Conservation (phyloP, 2,329 filamentous ascomycete genomes). For the Ascochyta clinopodiicola region DNA sequence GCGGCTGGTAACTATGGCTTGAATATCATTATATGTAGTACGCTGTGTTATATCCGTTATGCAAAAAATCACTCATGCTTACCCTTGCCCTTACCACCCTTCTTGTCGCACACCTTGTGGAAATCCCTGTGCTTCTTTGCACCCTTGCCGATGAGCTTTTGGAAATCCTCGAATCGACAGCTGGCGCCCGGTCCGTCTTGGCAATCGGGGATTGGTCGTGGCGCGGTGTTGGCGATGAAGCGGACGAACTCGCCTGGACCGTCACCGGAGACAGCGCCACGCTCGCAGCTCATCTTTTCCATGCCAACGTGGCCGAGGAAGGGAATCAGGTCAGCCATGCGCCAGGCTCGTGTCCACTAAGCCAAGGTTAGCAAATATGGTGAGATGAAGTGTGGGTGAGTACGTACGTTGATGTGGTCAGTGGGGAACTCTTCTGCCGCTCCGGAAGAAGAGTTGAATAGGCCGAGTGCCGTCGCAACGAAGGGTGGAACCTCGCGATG, state of each 20-base stretch:
- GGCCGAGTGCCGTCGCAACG: conserved; percentile 68
- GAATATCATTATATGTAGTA: too few relatives aligned
- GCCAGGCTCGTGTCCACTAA: conserved; percentile 65
- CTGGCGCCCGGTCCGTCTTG: conserved; percentile 58
- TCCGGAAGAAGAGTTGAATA: conserved; percentile 72
- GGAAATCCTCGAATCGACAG: conserved; percentile 55
- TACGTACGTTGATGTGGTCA: conserved; percentile 57
- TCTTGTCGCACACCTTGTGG: conserved; percentile 39
- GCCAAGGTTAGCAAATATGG: background rate
- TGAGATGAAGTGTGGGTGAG: background rate
- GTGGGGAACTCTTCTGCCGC: conserved; percentile 67
- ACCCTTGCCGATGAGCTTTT: conserved; percentile 50
- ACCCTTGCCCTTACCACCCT: conserved; percentile 18
- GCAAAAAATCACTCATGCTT: conserved; percentile 6
- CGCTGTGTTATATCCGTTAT: background rate
- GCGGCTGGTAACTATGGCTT: too few relatives aligned
- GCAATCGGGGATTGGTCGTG: conserved; percentile 57
- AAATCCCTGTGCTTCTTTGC: conserved; percentile 44
- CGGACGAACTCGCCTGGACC: conserved; percentile 57
- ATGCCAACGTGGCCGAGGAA: conserved; percentile 71
- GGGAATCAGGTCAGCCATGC: conserved; percentile 66
- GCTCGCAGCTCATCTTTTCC: conserved; percentile 66
- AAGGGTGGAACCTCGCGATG: conserved; percentile 72
- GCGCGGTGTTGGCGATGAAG: conserved; percentile 59
- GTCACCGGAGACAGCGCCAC: conserved; percentile 56